Conservation (phyloP, 2,329 filamentous ascomycete species). For the Cordyceps cateniannulata region DNA sequence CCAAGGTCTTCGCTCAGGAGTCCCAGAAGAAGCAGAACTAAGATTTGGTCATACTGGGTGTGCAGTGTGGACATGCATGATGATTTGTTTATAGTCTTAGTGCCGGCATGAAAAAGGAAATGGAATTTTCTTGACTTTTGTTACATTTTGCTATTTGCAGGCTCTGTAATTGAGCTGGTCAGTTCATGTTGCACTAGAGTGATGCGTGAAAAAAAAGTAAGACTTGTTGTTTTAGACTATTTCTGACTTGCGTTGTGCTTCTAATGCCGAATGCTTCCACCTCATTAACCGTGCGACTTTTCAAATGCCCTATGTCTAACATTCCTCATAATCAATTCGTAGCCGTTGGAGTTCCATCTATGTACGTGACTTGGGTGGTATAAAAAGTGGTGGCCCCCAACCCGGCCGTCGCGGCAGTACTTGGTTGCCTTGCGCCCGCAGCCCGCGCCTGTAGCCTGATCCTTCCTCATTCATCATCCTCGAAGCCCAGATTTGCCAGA, state of each 20-base stretch:
- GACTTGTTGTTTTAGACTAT: neutral
- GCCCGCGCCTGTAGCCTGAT: neutral
- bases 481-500: slow-evolving; percentile 23
- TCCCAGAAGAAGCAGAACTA: slow-evolving; percentile 36
- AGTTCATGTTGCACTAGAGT: neutral
- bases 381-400: neutral
- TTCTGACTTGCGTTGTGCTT: neutral
- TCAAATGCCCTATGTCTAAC: neutral
- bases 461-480: slow-evolving; percentile 20
- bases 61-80: slow-evolving; percentile 23
- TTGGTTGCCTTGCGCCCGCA: neutral
- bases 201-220: neutral
- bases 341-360: neutral
- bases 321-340: neutral
- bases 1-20: slow-evolving; percentile 76
- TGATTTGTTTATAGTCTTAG: slow-evolving; percentile 10
- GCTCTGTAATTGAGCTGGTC: neutral
- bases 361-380: neutral
- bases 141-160: neutral
- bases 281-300: neutral
- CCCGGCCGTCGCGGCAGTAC: neutral
- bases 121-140: neutral
- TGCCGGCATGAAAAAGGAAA: slow-evolving; percentile 9
- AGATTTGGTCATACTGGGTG: slow-evolving; percentile 29
- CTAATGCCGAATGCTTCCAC: neutral